Conservation (phyloP, 2,329 filamentous ascomycete genomes). For the Orbilia ellipsospora region DNA sequence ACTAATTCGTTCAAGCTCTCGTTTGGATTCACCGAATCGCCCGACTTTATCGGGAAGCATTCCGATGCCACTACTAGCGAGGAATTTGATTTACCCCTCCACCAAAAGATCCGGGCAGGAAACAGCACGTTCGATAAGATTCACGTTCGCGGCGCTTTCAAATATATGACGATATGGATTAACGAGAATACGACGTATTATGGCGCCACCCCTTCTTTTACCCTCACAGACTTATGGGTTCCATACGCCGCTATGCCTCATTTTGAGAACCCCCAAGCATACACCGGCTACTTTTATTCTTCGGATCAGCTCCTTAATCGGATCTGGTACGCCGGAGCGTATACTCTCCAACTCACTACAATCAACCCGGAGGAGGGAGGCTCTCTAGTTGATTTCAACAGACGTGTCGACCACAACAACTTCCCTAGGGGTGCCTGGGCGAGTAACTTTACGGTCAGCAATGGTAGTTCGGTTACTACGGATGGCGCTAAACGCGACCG, state of each 20-base stretch:
- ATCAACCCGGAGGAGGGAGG: constrained; percentile 61
- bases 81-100: constrained; percentile 60
- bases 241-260: constrained; percentile 64
- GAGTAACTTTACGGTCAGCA: constrained; percentile 61
- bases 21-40: constrained; percentile 62
- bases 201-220: constrained; percentile 59
- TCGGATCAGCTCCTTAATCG: constrained; percentile 66
- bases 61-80: constrained; percentile 62
- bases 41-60: constrained; percentile 61
- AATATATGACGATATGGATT: constrained; percentile 63
- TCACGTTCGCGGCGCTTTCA: constrained; percentile 63
- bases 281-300: constrained; percentile 68
- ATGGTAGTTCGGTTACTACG: constrained; percentile 60
- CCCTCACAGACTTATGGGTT: constrained; percentile 62
- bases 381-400: constrained; percentile 57
- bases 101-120: constrained; percentile 59
- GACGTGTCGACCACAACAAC: constrained; percentile 32
- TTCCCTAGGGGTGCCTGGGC: constrained; percentile 58
- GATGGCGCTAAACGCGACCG: constrained; percentile 72
- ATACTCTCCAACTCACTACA: constrained; percentile 64
- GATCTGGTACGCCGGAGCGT: constrained; percentile 68
- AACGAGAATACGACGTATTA: constrained; percentile 56
- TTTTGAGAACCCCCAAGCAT: constrained; percentile 67
- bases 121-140: constrained; percentile 61
- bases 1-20: constrained; percentile 57